These are phyloP conservation scores for Candida gorgasii DNA, from an alignment of 805 yeast genomes.

Conservation along the genomic window DNA sequence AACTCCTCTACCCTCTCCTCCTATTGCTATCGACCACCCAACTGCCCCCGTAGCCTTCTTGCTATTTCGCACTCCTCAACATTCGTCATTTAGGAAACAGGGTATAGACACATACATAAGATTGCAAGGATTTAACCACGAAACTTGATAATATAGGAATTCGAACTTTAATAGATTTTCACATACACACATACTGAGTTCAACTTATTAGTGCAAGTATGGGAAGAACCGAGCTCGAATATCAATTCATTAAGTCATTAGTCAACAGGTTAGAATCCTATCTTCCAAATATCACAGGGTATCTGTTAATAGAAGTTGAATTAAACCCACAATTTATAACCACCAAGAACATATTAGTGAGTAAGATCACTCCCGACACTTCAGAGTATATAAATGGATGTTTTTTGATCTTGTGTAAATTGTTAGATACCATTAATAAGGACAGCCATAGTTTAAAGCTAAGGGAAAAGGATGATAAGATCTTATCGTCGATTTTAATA, in stretches of 20 bases:
- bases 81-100: constrained; percentile 5
- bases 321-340: constrained; percentile 39
- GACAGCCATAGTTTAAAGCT: constrained; percentile 24
- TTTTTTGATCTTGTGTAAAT: constrained; percentile 22
- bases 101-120: background rate
- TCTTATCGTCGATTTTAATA: constrained; percentile 32
- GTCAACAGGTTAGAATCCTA: constrained; percentile 32
- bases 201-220: background rate
- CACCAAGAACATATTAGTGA: constrained; percentile 31
- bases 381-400: constrained; percentile 21
- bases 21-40: no score
- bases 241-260: constrained; percentile 23
- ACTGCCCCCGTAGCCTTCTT: no score
- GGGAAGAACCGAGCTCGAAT: constrained; percentile 2
- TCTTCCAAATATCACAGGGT: constrained; percentile 42
- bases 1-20: background rate
- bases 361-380: constrained; percentile 14
- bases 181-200: background rate
- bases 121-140: no score
- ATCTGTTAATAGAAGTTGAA: constrained; percentile 40
- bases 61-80: constrained; percentile 7
- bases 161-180: no score
- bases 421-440: constrained; percentile 25
- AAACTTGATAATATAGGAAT: no score
- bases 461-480: constrained; percentile 30